Evolutionary conservation across 2,329 filamentous ascomycete genomes (phyloP), one percentile per base, ranked within the genome.

Genomic region (Fusarium chlamydosporum): DNA sequence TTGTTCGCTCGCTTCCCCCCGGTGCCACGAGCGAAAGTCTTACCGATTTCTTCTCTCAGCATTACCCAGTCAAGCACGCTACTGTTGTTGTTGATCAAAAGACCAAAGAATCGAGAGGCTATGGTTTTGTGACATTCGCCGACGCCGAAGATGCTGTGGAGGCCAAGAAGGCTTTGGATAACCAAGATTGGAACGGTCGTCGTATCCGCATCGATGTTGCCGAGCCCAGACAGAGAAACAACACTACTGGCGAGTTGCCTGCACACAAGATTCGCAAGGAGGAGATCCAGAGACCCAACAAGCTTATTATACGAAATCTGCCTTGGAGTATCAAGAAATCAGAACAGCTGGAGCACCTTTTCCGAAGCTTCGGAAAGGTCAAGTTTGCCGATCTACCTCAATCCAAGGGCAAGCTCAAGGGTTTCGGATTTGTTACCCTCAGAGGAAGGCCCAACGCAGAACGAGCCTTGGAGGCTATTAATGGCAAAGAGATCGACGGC

Each of bases 81-180:
- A 92, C 92, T n/a, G 94, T 97, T 6, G 94, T 99, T 38, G 82
- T 91, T 58, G 95, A 99, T 77, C 89, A 92, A 16, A 85, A 89
- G 69, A 97, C 94, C 3, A 97, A 97, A 76, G 84, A 90, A 72
- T 97, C 93, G 15, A 91, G 93, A 76, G 95, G 96, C 18, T 99
- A 94, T 79, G 96, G 96, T 54, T 99, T 99, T 80, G 95, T 99
- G 59, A 98, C 96, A 3, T 96, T 99, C 75, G 93, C 94, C 73
- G 96, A 99, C 77, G 88, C 92, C 31, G 94, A 97, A 70, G 96
- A 99, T 82, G 94, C 95, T 13, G 83, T 90, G 69, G 87, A 90
- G 68, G 96, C 96, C 18, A 87, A 92, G 76, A 87, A 91, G 59
- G 91, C 96, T 77, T 88, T 97, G 76, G 89, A 97, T 79, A 92